Conservation (phyloP, 805 yeast genomes). For the Metahyphopichia silvanorum region DNA sequence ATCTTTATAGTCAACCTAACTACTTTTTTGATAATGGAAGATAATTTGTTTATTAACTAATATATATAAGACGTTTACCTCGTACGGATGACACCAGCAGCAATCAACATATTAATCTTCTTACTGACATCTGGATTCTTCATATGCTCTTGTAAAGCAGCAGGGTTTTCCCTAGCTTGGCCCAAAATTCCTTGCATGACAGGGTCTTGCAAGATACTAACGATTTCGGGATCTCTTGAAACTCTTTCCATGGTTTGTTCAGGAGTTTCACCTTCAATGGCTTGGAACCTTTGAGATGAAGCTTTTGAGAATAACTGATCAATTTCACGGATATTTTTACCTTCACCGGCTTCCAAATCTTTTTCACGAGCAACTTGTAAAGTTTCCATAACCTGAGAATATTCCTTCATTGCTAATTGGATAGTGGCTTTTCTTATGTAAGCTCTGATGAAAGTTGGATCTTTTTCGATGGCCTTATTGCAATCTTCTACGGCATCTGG, state of each 20-base stretch:
- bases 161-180: constrained; percentile 94
- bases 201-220: constrained; percentile 84
- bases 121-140: constrained; percentile 88
- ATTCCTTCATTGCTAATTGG: constrained; percentile 86
- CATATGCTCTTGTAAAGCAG: constrained; percentile 97
- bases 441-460: constrained; percentile 89
- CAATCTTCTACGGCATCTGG: constrained; percentile 95
- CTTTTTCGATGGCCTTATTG: constrained; percentile 81
- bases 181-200: constrained; percentile 92
- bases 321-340: constrained; percentile 68
- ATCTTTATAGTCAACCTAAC: constrained; percentile 31
- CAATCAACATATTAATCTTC: constrained; percentile 84
- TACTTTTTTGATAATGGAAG: constrained; percentile 35
- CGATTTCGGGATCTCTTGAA: constrained; percentile 91
- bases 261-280: constrained; percentile 84
- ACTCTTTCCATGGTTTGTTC: constrained; percentile 93
- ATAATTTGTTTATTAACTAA: constrained; percentile 3
- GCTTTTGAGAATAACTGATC: constrained; percentile 82
- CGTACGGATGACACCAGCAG: constrained; percentile 95
- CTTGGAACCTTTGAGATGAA: constrained; percentile 70
- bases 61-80: constrained; percentile 37
- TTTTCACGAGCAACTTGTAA: constrained; percentile 72
- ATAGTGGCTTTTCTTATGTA: constrained; percentile 96
- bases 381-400: constrained; percentile 75
- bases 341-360: constrained; percentile 58